Conservation (phyloP, 2,329 filamentous ascomycete genomes). For the Fusarium xylarioides region DNA sequence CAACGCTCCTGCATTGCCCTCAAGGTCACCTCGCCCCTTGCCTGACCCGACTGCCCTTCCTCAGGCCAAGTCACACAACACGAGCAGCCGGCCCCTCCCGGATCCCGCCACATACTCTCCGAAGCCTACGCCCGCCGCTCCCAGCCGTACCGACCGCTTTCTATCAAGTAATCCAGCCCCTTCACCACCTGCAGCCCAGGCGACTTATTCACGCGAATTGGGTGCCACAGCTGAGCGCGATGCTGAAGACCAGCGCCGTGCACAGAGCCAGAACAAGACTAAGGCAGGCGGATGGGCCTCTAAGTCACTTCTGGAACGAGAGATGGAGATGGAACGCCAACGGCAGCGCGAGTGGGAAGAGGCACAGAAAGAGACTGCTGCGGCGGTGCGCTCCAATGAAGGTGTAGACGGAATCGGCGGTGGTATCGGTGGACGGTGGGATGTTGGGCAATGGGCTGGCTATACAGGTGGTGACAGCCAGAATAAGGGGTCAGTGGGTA, state of each 20-base stretch:
- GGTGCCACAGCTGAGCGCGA: conserved; percentile 69
- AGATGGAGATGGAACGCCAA: conserved; percentile 83
- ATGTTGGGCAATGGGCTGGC: conserved; percentile 78
- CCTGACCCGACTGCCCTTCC: conserved; percentile 55
- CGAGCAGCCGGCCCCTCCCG: conserved; percentile 33
- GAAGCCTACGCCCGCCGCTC: conserved; percentile 32
- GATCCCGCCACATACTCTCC: conserved; percentile 31
- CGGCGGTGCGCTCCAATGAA: conserved; percentile 60
- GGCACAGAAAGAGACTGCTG: conserved; percentile 71
- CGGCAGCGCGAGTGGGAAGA: conserved; percentile 84
- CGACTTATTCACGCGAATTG: conserved; percentile 65
- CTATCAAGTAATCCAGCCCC: conserved; percentile 65
- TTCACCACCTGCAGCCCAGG: conserved; percentile 49
- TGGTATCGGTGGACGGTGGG: conserved; percentile 76
- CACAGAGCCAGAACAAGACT: conserved; percentile 66
- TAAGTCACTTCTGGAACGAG: conserved; percentile 78
- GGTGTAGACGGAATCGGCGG: conserved; percentile 71
- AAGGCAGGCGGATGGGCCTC: conserved; percentile 70
- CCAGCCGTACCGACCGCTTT: conserved; percentile 66
- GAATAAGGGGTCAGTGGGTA: conserved; percentile 72
- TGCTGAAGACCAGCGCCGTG: conserved; percentile 68
- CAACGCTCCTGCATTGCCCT: conserved; percentile 35
- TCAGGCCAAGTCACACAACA: conserved; percentile 13
- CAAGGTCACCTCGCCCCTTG: conserved; percentile 58
- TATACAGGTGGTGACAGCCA: conserved; percentile 80